Evolutionary conservation across 2,329 filamentous ascomycete genomes (phyloP).

Genomic region (Stachybotrys chlorohalonatus): DNA sequence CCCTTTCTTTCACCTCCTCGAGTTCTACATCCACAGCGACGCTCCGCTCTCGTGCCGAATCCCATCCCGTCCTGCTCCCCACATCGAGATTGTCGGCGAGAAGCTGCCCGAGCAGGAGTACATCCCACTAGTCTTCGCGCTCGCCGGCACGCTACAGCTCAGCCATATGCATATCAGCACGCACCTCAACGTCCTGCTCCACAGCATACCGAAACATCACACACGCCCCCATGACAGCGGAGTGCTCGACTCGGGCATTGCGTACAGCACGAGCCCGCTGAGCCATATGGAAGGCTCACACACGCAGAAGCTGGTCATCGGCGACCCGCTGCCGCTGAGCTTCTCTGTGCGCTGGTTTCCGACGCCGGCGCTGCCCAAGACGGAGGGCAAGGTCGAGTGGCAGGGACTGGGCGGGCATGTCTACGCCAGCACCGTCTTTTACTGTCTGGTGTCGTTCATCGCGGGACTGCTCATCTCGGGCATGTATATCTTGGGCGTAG

Average conservation of each 20-base stretch:
- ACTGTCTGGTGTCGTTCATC: constrained; percentile 48
- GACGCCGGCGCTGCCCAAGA: constrained; percentile 58
- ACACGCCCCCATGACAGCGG: constrained; percentile 58
- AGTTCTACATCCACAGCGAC: constrained; percentile 98
- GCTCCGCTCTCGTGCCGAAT: constrained; percentile 87
- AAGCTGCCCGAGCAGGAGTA: constrained; percentile 46
- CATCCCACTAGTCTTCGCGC: constrained; percentile 78
- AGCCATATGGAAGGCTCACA: constrained; percentile 45
- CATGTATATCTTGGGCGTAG: constrained; percentile 52
- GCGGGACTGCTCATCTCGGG: constrained; percentile 44
- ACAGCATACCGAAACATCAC: constrained; percentile 55
- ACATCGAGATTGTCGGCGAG: constrained; percentile 46
- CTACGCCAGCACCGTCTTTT: constrained; percentile 55
- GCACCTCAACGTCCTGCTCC: constrained; percentile 81
- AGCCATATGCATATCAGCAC: constrained; percentile 88
- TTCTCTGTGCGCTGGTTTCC: constrained; percentile 87
- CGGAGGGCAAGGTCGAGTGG: constrained; percentile 58
- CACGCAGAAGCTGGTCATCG: constrained; percentile 68
- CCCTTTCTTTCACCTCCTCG: constrained; percentile 78
- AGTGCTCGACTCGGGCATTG: constrained; percentile 77
- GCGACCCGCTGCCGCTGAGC: constrained; percentile 69
- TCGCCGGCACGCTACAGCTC: constrained; percentile 80
- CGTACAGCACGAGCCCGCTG: constrained; percentile 73
- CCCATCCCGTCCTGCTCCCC: constrained; percentile 60
- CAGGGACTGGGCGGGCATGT: constrained; percentile 55